A percentile compares a stretch with the other conserved stretches of the same genome.
phyloP scores from a whole-genome alignment of 768 basidiomycete genomes.

The Leccinum olivaceopallidum region DNA sequence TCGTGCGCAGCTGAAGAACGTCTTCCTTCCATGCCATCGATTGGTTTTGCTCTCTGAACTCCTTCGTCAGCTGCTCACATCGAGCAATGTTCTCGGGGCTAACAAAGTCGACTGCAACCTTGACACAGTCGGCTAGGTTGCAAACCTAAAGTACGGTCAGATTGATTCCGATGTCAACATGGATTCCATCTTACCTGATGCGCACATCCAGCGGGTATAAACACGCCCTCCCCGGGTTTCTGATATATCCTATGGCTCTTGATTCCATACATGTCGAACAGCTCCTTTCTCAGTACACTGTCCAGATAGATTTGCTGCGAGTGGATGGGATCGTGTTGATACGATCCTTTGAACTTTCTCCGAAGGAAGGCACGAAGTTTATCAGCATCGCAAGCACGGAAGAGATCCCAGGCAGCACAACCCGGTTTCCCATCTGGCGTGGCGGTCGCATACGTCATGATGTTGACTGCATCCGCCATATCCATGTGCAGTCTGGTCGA shows the following conservation, averaged over 20 bases:
- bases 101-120: conserved; percentile 94
- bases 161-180: conserved; percentile 2
- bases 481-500: conserved; percentile 93
- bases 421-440: conserved; percentile 63
- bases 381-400: conserved; percentile 77
- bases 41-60: conserved; percentile 90
- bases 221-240: conserved; percentile 88
- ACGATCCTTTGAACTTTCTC: conserved; percentile 56
- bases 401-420: conserved; percentile 91
- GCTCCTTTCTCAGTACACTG: conserved; percentile 58
- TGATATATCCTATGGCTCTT: conserved; percentile 86
- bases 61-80: conserved; percentile 82
- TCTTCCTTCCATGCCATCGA: conserved; percentile 92
- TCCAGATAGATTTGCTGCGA: conserved; percentile 88
- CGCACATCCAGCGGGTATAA: conserved; percentile 93
- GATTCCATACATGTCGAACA: conserved; percentile 69
- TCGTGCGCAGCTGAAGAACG: conserved; percentile 84
- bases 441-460: conserved; percentile 75
- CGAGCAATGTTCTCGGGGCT: conserved; percentile 89
- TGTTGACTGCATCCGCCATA: conserved; percentile 91
- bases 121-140: conserved; percentile 93
- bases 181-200: conserved; percentile 63
- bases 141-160: conserved; percentile 59
- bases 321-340: conserved; percentile 84
- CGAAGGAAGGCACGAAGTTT: conserved; percentile 74